Conservation (phyloP, 768 basidiomycete species). For the Collybia nuda region DNA sequence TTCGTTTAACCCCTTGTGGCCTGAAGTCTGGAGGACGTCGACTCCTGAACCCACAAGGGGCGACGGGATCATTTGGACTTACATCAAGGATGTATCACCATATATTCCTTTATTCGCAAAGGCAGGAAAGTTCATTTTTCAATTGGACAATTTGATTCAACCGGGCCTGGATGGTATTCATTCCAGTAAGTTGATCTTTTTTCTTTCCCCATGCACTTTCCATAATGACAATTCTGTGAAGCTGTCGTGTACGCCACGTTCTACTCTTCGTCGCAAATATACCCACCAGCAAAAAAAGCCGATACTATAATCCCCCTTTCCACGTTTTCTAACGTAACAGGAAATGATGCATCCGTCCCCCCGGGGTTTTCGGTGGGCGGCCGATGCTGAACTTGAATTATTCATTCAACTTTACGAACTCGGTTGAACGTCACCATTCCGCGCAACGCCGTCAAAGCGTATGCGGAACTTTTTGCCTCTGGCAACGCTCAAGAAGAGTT, state of each 20-base stretch:
- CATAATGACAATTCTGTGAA: constrained; percentile 19
- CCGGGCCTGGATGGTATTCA: constrained; percentile 63
- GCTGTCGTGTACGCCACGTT: constrained; percentile 73
- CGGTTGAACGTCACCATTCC: constrained; percentile 72
- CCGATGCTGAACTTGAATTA: neutral
- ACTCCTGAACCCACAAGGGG: constrained; percentile 71
- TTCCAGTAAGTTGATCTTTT: constrained; percentile 46
- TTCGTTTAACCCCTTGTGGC: neutral
- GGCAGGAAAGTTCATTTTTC: constrained; percentile 67
- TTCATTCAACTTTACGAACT: neutral
- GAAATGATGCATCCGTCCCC: constrained; percentile 75
- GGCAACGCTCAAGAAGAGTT: constrained; percentile 64
- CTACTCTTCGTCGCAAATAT: constrained; percentile 54
- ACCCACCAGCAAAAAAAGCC: constrained; percentile 60
- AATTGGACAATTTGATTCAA: constrained; percentile 70
- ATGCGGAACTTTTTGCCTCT: constrained; percentile 72
- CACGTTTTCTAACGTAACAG: constrained; percentile 59
- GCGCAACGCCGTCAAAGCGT: constrained; percentile 63
- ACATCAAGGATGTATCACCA: constrained; percentile 72
- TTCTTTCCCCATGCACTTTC: neutral
- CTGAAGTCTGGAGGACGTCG: constrained; percentile 73
- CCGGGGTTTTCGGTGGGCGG: constrained; percentile 62
- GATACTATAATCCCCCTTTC: constrained; percentile 71
- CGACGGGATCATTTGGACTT: constrained; percentile 79
- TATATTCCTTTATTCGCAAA: constrained; percentile 71